Base-by-base conservation (phyloP, 192 early-diverging fungal species). In the Podila minutissima region DNA sequence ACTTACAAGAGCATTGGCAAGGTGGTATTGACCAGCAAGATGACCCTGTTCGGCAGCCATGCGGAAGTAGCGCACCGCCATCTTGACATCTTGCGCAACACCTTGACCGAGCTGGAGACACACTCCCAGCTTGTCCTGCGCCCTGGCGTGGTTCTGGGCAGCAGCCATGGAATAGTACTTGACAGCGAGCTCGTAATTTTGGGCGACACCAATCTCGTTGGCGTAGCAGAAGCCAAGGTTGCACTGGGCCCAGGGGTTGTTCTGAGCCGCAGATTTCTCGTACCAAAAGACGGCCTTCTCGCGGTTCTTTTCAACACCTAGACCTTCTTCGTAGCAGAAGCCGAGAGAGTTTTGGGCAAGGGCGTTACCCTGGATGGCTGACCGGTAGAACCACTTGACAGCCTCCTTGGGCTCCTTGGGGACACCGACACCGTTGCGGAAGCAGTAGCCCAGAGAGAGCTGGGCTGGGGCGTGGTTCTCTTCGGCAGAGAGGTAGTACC, bases 191-290 rank as follows among this genome's bases (percentile, higher is more conserved):
- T 67, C 67, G 64, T 88, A 74, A 63, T 87, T 83, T 57, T 86
- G 69, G n/a, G 68, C 74, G 11, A 92, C 87, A 20, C 95, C 95
- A 55, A 94, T 85, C 15, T 93, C 95, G 69, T 88, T 93, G 33
- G 91, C 89, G 66, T 92, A 89, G 72, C 94, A 95, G 65, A 87
- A 93, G 3, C 92, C 95, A 22, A 95, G 86, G 69, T 94, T 95
- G 82, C 92, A 94, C 71, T 96, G 93, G 11, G 95, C 94, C 91
- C 91, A 91, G 9, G 94, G 90, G 74, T 94, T 92, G 66, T 91
- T 89, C 62, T 91, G 84, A 48, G 91, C 76, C 3, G 94, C 92
- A 17, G 94, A 89, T 61, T 87, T 83, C 22, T 89, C 77, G 64
- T 94, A 89, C 83, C 93, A 89, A 46, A 87, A 74, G 2, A 92